Evolutionary conservation across 164 flowering plant species (phyloP).

Genomic region (Hamamelis virginiana): DNA sequence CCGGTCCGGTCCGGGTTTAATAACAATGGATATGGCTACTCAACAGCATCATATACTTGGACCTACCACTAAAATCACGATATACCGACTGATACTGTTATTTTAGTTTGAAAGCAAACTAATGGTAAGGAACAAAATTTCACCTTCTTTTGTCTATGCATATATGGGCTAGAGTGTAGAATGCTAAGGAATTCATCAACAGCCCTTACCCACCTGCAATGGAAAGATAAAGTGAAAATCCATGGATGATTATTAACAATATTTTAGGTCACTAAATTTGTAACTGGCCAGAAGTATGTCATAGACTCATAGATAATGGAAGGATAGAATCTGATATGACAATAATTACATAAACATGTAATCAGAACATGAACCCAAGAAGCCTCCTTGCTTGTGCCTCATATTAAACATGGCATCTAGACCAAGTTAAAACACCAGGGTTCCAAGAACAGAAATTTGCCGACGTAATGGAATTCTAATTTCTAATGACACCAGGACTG

Average conservation of each 20-base stretch:
- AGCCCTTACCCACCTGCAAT: conserved; percentile 66
- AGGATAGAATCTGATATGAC: not conserved
- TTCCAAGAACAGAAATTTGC: too few relatives aligned
- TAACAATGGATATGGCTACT: too few relatives aligned
- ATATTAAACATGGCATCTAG: too few relatives aligned
- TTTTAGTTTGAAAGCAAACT: too few relatives aligned
- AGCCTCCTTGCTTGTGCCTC: not conserved
- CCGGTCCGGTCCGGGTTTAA: too few relatives aligned
- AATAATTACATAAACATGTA: not conserved
- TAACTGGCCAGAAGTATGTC: not conserved
- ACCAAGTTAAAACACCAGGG: too few relatives aligned
- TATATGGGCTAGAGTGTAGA: conserved; percentile 42
- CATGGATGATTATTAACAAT: not conserved
- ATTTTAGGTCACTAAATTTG: not conserved
- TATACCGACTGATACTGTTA: too few relatives aligned
- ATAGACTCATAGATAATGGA: not conserved
- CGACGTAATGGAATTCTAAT: too few relatives aligned
- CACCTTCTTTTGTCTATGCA: conserved; percentile 48
- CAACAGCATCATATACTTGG: too few relatives aligned
- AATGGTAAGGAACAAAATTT: not conserved
- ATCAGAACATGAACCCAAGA: not conserved
- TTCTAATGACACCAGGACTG: too few relatives aligned
- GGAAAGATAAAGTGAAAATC: not conserved
- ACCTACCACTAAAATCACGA: too few relatives aligned
- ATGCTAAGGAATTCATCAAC: conserved; percentile 44